Conservation (phyloP, 306 rosid genomes). For the Cucurbita maxima region DNA sequence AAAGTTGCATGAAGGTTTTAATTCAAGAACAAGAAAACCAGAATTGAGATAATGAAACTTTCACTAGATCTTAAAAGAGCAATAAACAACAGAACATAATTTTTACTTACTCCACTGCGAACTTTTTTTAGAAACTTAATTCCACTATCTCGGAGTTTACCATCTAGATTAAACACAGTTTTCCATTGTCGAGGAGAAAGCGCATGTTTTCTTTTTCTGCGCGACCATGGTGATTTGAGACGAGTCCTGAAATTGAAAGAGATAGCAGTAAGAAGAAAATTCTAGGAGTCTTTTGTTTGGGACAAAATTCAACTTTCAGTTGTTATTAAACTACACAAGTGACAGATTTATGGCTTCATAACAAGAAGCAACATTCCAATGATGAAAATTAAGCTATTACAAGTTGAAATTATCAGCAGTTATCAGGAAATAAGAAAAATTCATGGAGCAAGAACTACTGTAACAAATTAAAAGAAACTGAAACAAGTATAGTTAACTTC, state of each 20-base stretch:
- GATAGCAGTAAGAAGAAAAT: background rate
- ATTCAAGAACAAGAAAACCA: background rate
- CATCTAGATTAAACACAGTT: constrained; percentile 60
- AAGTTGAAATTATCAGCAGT: background rate
- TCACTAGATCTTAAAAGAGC: background rate
- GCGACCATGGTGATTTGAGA: constrained; percentile 98
- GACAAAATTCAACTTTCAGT: background rate
- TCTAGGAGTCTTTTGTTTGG: background rate
- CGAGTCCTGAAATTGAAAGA: constrained; percentile 39
- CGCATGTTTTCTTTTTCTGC: constrained; percentile 75
- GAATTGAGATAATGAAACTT: background rate
- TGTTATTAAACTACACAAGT: constrained; percentile 13
- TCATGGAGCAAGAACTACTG: background rate
- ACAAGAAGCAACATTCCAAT: background rate
- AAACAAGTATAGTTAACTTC: background rate
- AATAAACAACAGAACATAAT: background rate
- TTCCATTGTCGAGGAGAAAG: constrained; percentile 76
- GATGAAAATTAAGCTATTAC: background rate
- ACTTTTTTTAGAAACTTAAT: constrained; percentile 86
- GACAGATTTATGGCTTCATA: background rate
- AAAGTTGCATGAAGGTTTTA: constrained; percentile 12
- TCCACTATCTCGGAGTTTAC: constrained; percentile 77
- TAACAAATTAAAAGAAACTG: background rate
- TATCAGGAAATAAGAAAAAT: background rate
- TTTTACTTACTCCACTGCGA: constrained; percentile 87